A percentile compares a stretch with the other conserved stretches of the same genome.
Evolutionary conservation across 306 rosid genomes (phyloP).

Genomic region (Ammopiptanthus mongolicus): DNA sequence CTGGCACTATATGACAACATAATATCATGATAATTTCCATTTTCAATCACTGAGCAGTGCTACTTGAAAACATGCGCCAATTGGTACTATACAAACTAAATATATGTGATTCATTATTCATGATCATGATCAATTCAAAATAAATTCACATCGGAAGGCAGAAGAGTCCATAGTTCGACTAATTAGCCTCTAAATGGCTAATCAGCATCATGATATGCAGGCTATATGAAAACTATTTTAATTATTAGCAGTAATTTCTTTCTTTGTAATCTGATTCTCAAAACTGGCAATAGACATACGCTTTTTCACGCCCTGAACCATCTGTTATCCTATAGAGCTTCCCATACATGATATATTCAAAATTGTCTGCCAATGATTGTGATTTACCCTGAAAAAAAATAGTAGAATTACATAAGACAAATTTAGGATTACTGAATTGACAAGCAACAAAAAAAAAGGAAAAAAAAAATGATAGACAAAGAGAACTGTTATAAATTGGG

Average conservation of each 20-base stretch:
- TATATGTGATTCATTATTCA: neutral
- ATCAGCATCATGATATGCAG: neutral
- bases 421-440: neutral
- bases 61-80: neutral
- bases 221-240: neutral
- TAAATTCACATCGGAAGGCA: neutral
- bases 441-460: neutral
- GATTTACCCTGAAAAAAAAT: constrained; percentile 46
- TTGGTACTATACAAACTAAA: neutral
- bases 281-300: constrained; percentile 44
- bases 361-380: constrained; percentile 76
- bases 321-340: constrained; percentile 78
- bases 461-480: neutral
- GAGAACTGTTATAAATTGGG: neutral
- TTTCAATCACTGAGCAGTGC: neutral
- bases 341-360: constrained; percentile 91
- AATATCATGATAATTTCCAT: neutral
- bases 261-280: neutral
- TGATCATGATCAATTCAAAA: neutral
- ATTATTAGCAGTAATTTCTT: neutral
- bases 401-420: constrained; percentile 7
- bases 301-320: constrained; percentile 70
- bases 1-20: neutral
- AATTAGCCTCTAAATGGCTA: neutral
- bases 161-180: neutral